phyloP scores from a whole-genome alignment of 352 stramenopile genomes.

The Achlya hypogyna region DNA sequence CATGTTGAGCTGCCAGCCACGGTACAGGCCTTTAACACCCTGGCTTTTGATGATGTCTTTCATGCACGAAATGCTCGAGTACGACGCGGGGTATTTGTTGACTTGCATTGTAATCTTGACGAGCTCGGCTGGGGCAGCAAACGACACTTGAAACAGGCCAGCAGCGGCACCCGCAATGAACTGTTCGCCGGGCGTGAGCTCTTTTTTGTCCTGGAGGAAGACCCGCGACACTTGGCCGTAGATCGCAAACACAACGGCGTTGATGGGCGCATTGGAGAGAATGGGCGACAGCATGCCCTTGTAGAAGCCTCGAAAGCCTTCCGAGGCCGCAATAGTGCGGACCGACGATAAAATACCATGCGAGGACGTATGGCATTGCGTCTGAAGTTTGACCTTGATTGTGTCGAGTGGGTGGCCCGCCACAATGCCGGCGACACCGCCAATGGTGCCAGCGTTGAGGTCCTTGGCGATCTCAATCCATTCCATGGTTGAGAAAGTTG shows the following conservation, averaged over 20 bases:
- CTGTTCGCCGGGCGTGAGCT: slow-evolving; percentile 35
- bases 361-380: slow-evolving; percentile 21
- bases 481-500: slow-evolving; percentile 33
- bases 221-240: slow-evolving; percentile 47
- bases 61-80: slow-evolving; percentile 44
- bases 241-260: slow-evolving; percentile 77
- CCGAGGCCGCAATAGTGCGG: slow-evolving; percentile 36
- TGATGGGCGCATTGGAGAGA: slow-evolving; percentile 77
- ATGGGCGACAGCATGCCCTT: slow-evolving; percentile 67
- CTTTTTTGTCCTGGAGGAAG: slow-evolving; percentile 28
- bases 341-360: slow-evolving; percentile 38
- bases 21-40: slow-evolving; percentile 43
- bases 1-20: slow-evolving; percentile 55
- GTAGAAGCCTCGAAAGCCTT: slow-evolving; percentile 61
- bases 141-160: slow-evolving; percentile 56
- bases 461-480: slow-evolving; percentile 78
- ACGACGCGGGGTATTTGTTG: slow-evolving; percentile 33
- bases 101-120: slow-evolving; percentile 82
- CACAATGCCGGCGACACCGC: slow-evolving; percentile 67
- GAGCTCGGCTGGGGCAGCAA: slow-evolving; percentile 63
- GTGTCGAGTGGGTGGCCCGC: slow-evolving; percentile 77
- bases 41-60: slow-evolving; percentile 31
- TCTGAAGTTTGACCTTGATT: slow-evolving; percentile 81
- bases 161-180: slow-evolving; percentile 50
- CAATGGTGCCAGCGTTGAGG: slow-evolving; percentile 72